Conservation (phyloP, 2,329 filamentous ascomycete genomes). For the Aspergillus piperis region DNA sequence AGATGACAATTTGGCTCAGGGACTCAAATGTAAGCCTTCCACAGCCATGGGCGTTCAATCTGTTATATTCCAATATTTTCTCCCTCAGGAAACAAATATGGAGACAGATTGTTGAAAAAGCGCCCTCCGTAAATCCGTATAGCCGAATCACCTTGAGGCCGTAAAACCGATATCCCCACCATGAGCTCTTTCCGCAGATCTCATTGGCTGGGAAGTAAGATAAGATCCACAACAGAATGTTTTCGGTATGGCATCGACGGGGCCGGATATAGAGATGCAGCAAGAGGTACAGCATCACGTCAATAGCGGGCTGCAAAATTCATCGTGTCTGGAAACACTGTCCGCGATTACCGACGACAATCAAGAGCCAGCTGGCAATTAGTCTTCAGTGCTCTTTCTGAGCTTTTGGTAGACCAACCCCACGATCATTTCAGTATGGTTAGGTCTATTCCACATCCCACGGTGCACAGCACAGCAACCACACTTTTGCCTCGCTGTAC, state of each 20-base stretch:
- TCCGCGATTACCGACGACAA: neutral
- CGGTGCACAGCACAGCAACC: too few species aligned
- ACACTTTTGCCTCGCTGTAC: neutral
- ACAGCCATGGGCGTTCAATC: neutral
- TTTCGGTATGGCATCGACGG: neutral
- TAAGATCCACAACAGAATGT: neutral
- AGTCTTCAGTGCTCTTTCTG: neutral
- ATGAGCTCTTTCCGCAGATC: too few species aligned
- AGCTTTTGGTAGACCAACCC: neutral
- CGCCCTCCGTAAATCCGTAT: conserved; percentile 23
- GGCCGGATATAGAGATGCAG: conserved; percentile 5
- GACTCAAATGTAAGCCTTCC: neutral
- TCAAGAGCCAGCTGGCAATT: neutral
- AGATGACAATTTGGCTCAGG: neutral
- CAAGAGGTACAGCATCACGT: neutral
- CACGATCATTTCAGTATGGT: neutral
- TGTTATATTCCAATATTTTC: conserved; percentile 16
- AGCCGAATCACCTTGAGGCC: conserved; percentile 10
- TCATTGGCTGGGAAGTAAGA: neutral
- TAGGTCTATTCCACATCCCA: neutral
- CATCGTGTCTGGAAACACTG: neutral
- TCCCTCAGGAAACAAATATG: neutral
- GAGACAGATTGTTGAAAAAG: neutral
- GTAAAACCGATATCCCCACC: conserved; percentile 1
- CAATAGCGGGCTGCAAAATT: neutral